A percentile compares a stretch with the other conserved stretches of the same genome.
Evolutionary conservation across 495 filamentous ascomycete species (phyloP).

Genomic region (Aspergillus diversus): DNA sequence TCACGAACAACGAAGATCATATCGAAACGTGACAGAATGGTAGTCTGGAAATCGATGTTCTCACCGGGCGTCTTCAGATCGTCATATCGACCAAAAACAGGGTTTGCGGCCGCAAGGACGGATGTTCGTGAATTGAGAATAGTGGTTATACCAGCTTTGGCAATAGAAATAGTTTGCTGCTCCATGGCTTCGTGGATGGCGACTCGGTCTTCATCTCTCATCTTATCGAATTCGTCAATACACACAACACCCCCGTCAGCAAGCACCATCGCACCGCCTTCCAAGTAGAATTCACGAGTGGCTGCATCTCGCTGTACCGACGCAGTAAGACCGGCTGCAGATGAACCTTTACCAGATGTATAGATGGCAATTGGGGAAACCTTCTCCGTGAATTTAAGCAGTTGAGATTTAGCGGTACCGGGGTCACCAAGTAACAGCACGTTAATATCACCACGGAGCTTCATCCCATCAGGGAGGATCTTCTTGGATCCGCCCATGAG

Average conservation of each 20-base stretch:
- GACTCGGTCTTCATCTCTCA: constrained; percentile 98
- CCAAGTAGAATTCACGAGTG: constrained; percentile 96
- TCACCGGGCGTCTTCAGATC: constrained; percentile 97
- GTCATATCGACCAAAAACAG: constrained; percentile 96
- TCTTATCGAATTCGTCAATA: constrained; percentile 99
- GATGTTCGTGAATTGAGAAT: constrained; percentile 96
- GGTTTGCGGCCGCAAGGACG: constrained; percentile 95
- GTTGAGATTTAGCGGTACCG: constrained; percentile 96
- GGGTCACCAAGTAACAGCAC: constrained; percentile 96
- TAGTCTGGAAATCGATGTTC: constrained; percentile 99
- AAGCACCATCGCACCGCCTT: constrained; percentile 98
- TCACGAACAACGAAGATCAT: constrained; percentile 99
- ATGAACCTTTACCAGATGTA: constrained; percentile 98
- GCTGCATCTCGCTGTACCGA: constrained; percentile 92
- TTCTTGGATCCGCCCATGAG: constrained; percentile 97
- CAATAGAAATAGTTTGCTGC: constrained; percentile 99
- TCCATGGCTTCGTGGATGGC: constrained; percentile 99
- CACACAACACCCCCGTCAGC: constrained; percentile 98
- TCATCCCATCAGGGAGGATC: constrained; percentile 98
- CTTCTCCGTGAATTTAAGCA: constrained; percentile 97
- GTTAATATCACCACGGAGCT: constrained; percentile 97
- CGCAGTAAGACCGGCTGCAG: constrained; percentile 95
- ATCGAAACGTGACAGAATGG: constrained; percentile 97
- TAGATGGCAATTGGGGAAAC: constrained; percentile 97
- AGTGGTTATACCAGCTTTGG: constrained; percentile 98